Conservation (phyloP, 495 filamentous ascomycete species). For the Hypoxylon lienhwacheense region DNA sequence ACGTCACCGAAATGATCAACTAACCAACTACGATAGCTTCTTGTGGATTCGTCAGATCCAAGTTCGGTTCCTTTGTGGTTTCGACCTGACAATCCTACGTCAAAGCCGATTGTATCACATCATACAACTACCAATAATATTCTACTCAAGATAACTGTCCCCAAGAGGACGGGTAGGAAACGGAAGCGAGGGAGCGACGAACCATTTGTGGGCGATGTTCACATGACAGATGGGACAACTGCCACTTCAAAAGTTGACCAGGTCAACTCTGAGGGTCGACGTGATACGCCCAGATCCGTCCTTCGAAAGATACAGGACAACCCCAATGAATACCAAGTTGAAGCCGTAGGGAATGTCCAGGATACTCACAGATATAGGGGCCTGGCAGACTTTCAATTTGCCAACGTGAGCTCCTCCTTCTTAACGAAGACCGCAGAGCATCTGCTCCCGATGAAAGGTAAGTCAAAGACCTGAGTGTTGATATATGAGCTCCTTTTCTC, state of each 20-base stretch:
- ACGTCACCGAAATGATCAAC: neutral
- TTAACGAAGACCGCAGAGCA: constrained; percentile 65
- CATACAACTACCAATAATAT: constrained; percentile 74
- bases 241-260: constrained; percentile 8
- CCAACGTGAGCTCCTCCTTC: constrained; percentile 62
- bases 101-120: constrained; percentile 71
- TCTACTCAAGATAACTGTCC: constrained; percentile 82
- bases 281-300: constrained; percentile 52
- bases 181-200: constrained; percentile 72
- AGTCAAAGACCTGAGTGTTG: constrained; percentile 12
- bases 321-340: constrained; percentile 64
- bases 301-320: constrained; percentile 73
- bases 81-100: constrained; percentile 74
- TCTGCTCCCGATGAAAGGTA: constrained; percentile 67
- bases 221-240: constrained; percentile 24
- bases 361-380: constrained; percentile 85
- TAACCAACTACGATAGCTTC: constrained; percentile 13
- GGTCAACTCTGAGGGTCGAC: constrained; percentile 45
- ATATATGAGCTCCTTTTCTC: neutral
- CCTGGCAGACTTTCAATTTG: constrained; percentile 73
- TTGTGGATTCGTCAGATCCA: constrained; percentile 35
- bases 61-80: constrained; percentile 65
- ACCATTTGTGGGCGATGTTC: constrained; percentile 55
- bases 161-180: constrained; percentile 82
- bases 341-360: constrained; percentile 70